Conservation (phyloP, 2,329 filamentous ascomycete species). For the Calycina herbarum region DNA sequence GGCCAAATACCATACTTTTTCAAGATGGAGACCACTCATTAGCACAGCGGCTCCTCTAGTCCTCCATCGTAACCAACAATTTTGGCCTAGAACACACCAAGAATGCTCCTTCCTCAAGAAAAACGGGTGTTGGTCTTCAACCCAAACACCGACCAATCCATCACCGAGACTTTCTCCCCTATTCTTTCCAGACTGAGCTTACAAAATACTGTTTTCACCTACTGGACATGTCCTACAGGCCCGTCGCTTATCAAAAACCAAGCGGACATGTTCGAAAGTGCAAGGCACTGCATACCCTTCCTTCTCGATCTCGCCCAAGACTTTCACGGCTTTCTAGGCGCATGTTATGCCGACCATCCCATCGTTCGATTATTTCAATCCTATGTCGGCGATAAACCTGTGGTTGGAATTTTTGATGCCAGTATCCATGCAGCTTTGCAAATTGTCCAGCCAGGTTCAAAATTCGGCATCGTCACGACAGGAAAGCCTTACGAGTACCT, state of each 20-base stretch:
- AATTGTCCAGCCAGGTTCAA: background rate
- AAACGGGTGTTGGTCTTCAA: background rate
- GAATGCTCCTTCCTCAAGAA: background rate
- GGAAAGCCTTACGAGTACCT: background rate
- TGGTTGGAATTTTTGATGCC: background rate
- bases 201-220: background rate
- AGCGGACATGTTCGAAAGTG: slow-evolving; percentile 2
- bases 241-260: slow-evolving; percentile 1
- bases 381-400: background rate
- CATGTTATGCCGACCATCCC: background rate
- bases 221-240: background rate
- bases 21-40: no score
- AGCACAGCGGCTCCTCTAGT: background rate
- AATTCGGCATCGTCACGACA: slow-evolving; percentile 1
- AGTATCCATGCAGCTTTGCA: slow-evolving; percentile 2
- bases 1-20: no score
- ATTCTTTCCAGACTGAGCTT: background rate
- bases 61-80: background rate
- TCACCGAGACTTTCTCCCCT: background rate
- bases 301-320: background rate
- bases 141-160: background rate
- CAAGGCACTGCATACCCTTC: background rate
- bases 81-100: background rate
- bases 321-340: background rate
- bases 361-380: background rate